Base-by-base conservation (phyloP, 2,329 filamentous ascomycete genomes). In the Penicillium crustosum region DNA sequence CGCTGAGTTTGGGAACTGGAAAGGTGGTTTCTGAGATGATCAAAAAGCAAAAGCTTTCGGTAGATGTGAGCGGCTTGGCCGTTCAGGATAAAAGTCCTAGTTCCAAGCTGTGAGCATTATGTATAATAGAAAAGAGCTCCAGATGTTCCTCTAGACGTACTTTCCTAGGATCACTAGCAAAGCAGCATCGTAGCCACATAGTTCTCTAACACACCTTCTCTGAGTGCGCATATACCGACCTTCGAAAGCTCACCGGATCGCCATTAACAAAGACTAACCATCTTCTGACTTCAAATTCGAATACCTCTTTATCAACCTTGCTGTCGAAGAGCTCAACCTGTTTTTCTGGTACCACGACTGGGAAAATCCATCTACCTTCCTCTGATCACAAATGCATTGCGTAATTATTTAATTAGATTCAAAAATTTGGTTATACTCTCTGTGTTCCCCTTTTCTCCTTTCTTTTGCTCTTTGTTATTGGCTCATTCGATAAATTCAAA, bases 21-120 rank as follows among this genome's bases (percentile, higher is more conserved):
- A 82, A 83, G 63, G 84, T 90, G 6, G 77, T 92, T 76, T 82
- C 87, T 12, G 89, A 92, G 75, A 79, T 92, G 81, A 80, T 90
- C 42, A 80, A 84, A 65, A 86, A 85, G 2, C 75, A 79, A 59
- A 70, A 75, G 59, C 74, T 82, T 50, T 88, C 83, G 61, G 86
- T 82, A 1, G 83, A 89, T 75, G 75, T 91, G 17, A 78, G 78
- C 50, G 71, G 75, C 2, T 68, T 90, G 62, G 78, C 73, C 0
- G 55, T 82, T 41, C 41, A 35, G 25, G 44, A 38, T 21, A 49
- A 55, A 42, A 17, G 27, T 55, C 52, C 23, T 35, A 27, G 23
- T 42, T 45, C 36, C 2, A 48, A 48, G 31, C 17, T 54, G 25
- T 54, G 35, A 54, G n/a, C 12, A 10, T 48, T 36, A 48, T n/a